A percentile compares a stretch with the other conserved stretches of the same genome.
Conservation (phyloP, 164 flowering plant genomes). For the Tetrastigma voinierianum region DNA sequence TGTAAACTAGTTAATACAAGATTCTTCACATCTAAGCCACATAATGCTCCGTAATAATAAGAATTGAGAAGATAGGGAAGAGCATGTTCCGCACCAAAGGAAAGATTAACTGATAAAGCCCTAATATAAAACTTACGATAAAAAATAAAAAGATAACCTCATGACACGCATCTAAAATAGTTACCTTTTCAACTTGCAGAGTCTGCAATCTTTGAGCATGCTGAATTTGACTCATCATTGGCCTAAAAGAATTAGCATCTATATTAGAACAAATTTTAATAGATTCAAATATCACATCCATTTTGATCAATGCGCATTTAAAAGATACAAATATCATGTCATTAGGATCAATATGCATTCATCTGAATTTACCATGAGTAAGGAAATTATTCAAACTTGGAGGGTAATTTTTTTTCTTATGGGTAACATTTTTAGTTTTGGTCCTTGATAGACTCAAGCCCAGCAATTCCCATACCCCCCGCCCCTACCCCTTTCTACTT, state of each 20-base stretch:
- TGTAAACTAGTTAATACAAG: neutral
- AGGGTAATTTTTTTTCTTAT: too few relatives aligned
- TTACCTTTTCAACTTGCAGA: conserved; percentile 62
- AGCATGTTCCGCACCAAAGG: neutral
- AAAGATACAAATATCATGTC: neutral
- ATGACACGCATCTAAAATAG: neutral
- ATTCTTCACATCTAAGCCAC: neutral
- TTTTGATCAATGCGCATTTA: neutral
- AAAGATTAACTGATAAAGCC: neutral
- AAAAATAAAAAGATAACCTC: too few relatives aligned
- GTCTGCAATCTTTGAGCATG: conserved; percentile 27
- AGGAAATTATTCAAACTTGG: neutral
- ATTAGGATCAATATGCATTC: neutral
- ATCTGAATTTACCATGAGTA: neutral
- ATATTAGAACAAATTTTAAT: neutral
- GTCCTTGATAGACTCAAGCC: too few relatives aligned
- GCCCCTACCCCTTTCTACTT: too few relatives aligned
- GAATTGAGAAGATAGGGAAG: neutral
- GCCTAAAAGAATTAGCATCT: conserved; percentile 30
- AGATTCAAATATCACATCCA: neutral
- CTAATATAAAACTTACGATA: too few relatives aligned
- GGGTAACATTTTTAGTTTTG: too few relatives aligned
- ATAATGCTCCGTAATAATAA: neutral
- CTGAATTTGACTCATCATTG: conserved; percentile 38
- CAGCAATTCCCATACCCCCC: too few relatives aligned